Evolutionary conservation across 192 early-diverging fungal genomes (phyloP).

Genomic region (Dispira simplex): DNA sequence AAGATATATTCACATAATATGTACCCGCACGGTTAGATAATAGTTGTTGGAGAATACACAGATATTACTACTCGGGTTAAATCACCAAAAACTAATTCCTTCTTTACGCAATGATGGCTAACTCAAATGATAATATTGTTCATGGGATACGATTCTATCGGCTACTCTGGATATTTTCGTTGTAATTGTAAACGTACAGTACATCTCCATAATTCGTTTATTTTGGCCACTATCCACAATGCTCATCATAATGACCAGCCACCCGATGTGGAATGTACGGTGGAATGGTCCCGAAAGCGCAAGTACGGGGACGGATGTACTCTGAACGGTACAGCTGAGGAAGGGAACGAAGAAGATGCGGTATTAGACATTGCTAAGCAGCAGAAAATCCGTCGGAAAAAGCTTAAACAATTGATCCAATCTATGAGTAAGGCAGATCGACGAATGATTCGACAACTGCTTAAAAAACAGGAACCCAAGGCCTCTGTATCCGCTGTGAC

Average conservation of each 20-base stretch:
- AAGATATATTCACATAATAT: no score
- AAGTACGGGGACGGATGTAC: constrained; percentile 22
- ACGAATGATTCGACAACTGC: constrained; percentile 40
- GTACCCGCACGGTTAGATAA: no score
- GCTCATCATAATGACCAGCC: constrained; percentile 50
- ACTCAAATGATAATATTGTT: no score
- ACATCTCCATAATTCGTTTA: constrained; percentile 55
- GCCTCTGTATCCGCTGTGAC: constrained; percentile 8
- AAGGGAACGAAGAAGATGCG: constrained; percentile 11
- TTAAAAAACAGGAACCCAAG: constrained; percentile 31
- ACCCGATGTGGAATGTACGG: constrained; percentile 36
- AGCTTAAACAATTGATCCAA: constrained; percentile 55
- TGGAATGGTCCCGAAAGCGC: constrained; percentile 14
- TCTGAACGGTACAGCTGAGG: constrained; percentile 12
- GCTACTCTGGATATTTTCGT: no score
- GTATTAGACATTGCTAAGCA: constrained; percentile 9
- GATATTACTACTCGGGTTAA: no score
- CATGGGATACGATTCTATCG: no score
- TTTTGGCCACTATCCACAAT: constrained; percentile 62
- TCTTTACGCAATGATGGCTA: no score
- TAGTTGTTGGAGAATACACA: no score
- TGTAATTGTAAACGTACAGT: constrained; percentile 11
- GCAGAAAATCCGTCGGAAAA: constrained; percentile 33
- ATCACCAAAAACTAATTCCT: no score
- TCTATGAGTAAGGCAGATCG: constrained; percentile 50